These are phyloP conservation scores for Eremothecium coryli DNA, from an alignment of 1,139 yeast genomes.

Conservation along the genomic window DNA sequence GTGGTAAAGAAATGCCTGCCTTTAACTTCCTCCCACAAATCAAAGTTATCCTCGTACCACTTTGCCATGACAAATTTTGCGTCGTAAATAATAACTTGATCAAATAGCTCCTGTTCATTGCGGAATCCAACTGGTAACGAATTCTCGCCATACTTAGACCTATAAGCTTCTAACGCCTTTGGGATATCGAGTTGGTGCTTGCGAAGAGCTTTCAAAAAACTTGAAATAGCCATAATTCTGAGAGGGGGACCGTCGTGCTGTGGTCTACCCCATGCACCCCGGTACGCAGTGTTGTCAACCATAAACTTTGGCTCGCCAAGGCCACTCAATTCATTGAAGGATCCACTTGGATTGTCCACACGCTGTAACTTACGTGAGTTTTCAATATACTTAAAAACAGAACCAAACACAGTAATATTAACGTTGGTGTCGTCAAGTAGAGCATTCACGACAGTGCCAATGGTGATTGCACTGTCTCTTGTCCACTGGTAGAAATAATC, in stretches of 20 bases:
- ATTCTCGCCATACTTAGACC: slow-evolving; percentile 16
- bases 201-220: slow-evolving; percentile 42
- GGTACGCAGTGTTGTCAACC: slow-evolving; percentile 54
- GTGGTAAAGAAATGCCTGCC: slow-evolving; percentile 73
- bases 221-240: slow-evolving; percentile 55
- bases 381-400: slow-evolving; percentile 42
- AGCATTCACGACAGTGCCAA: slow-evolving; percentile 52
- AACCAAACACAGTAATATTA: slow-evolving; percentile 16
- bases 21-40: slow-evolving; percentile 85
- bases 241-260: slow-evolving; percentile 94
- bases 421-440: slow-evolving; percentile 39
- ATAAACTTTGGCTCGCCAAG: slow-evolving; percentile 87
- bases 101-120: slow-evolving; percentile 34
- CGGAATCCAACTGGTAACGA: slow-evolving; percentile 12
- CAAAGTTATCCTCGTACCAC: slow-evolving; percentile 67
- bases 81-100: slow-evolving; percentile 58
- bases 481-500: slow-evolving; percentile 86
- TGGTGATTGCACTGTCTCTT: slow-evolving; percentile 80
- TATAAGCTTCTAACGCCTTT: slow-evolving; percentile 20
- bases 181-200: slow-evolving; percentile 28
- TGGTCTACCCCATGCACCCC: slow-evolving; percentile 82
- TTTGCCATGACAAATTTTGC: slow-evolving; percentile 50
- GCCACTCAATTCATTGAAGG: slow-evolving; percentile 40
- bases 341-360: slow-evolving; percentile 59
- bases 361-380: slow-evolving; percentile 56